Evolutionary conservation across 2,329 filamentous ascomycete species (phyloP).

Genomic region (Achaetomium macrosporum): DNA sequence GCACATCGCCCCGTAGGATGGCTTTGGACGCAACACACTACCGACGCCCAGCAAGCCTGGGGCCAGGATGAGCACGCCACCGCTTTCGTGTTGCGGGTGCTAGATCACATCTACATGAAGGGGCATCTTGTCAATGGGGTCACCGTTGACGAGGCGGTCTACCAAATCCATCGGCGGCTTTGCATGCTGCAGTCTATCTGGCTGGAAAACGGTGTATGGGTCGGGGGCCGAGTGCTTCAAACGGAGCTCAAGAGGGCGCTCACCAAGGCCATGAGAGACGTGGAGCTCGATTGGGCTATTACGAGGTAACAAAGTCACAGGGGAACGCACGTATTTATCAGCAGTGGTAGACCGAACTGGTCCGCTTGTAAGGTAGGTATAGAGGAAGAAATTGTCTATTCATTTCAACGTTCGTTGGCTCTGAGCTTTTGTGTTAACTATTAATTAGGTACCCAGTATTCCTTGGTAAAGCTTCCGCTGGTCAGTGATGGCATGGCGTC

Average conservation of each 20-base stretch:
- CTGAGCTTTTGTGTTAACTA: too few relatives aligned
- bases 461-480: too few relatives aligned
- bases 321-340: too few relatives aligned
- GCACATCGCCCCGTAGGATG: not conserved
- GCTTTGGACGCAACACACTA: constrained; percentile 1
- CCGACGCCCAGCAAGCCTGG: not conserved
- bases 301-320: too few relatives aligned
- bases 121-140: not conserved
- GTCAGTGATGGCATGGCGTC: too few relatives aligned
- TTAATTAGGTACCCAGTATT: too few relatives aligned
- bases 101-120: not conserved
- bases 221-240: not conserved
- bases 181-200: constrained; percentile 10
- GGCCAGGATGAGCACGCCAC: constrained; percentile 9
- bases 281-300: not conserved
- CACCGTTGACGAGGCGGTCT: not conserved
- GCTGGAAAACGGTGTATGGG: constrained; percentile 2
- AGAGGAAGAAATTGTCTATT: too few relatives aligned
- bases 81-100: constrained; percentile 1
- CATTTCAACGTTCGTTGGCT: too few relatives aligned
- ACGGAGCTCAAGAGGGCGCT: not conserved
- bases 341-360: too few relatives aligned
- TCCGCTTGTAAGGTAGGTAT: too few relatives aligned
- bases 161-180: constrained; percentile 1
- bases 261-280: not conserved